phyloP scores from a whole-genome alignment of 805 yeast species.

The Dipodascopsis uninucleata region DNA sequence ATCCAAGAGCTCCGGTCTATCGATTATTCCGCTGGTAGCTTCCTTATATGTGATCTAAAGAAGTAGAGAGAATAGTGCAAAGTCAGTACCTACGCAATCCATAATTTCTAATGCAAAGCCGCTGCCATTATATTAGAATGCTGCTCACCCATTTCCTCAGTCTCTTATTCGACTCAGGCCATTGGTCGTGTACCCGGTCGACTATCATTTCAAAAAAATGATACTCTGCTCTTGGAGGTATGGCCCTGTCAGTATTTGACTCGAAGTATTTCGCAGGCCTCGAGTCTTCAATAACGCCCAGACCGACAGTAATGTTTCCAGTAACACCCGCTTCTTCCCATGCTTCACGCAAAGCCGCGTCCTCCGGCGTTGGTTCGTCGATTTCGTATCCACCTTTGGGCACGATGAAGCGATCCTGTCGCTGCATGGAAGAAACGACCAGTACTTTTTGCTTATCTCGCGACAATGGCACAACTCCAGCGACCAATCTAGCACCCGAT shows the following conservation, averaged over 20 bases:
- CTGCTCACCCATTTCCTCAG: conserved; percentile 70
- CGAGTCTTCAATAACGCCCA: conserved; percentile 67
- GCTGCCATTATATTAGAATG: no score
- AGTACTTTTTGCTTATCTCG: conserved; percentile 57
- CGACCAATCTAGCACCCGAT: conserved; percentile 79
- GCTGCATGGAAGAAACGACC: conserved; percentile 72
- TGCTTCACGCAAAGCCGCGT: conserved; percentile 77
- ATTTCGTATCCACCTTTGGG: conserved; percentile 95
- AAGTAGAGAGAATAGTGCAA: background rate
- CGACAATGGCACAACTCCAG: conserved; percentile 82
- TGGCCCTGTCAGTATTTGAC: conserved; percentile 32
- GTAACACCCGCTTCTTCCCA: conserved; percentile 98
- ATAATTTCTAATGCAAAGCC: background rate
- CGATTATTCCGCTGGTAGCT: conserved; percentile 56
- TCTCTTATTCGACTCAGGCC: conserved; percentile 73
- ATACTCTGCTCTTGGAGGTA: conserved; percentile 76
- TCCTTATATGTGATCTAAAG: conserved; percentile 48
- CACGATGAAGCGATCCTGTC: conserved; percentile 71
- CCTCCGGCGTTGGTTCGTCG: conserved; percentile 56
- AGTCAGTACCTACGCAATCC: background rate
- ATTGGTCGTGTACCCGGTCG: conserved; percentile 50
- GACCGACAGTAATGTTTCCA: conserved; percentile 52
- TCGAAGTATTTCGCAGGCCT: conserved; percentile 48
- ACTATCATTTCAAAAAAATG: conserved; percentile 80
- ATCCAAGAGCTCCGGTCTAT: conserved; percentile 61